Percentiles rank a stretch among this genome's conserved stretches.
phyloP scores from a whole-genome alignment of 2,329 filamentous ascomycete species.

The Dactylellina parvicollis region DNA sequence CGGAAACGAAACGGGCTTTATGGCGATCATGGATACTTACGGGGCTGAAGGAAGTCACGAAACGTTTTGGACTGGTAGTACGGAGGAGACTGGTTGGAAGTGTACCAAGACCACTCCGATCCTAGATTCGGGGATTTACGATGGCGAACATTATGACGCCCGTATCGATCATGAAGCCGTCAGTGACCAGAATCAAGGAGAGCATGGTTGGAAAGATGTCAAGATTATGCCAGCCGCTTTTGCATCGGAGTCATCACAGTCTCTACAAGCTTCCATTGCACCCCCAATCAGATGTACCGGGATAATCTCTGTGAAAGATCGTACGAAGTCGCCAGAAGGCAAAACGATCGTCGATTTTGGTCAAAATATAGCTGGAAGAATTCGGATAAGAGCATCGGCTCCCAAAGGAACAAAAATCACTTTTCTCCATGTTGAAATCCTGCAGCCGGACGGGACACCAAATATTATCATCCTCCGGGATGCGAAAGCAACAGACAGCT shows the following conservation, averaged over 20 bases:
- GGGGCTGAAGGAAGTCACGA: neutral
- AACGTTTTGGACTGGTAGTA: slow-evolving; percentile 19
- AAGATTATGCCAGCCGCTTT: slow-evolving; percentile 3
- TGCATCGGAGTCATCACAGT: slow-evolving; percentile 1
- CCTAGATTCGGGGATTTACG: slow-evolving; percentile 17
- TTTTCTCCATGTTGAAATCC: slow-evolving; percentile 16
- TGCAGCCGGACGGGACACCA: slow-evolving; percentile 18
- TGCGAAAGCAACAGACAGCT: slow-evolving; percentile 20
- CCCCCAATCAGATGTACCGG: slow-evolving; percentile 4
- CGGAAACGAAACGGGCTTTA: slow-evolving; percentile 28
- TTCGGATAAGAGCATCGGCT: slow-evolving; percentile 9
- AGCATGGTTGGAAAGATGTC: slow-evolving; percentile 55
- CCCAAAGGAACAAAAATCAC: neutral
- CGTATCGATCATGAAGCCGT: neutral
- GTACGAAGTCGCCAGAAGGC: neutral
- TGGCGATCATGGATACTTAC: slow-evolving; percentile 16
- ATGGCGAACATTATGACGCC: slow-evolving; percentile 21
- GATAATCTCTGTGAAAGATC: neutral
- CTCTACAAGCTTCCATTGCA: slow-evolving; percentile 1
- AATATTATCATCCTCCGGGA: slow-evolving; percentile 8
- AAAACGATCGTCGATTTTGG: slow-evolving; percentile 29
- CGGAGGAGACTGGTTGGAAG: slow-evolving; percentile 20
- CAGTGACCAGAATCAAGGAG: slow-evolving; percentile 57
- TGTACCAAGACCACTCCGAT: slow-evolving; percentile 10
- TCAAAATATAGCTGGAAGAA: slow-evolving; percentile 23